Evolutionary conservation across 2,329 filamentous ascomycete species (phyloP).

Genomic region (Stromatinia cepivora): DNA sequence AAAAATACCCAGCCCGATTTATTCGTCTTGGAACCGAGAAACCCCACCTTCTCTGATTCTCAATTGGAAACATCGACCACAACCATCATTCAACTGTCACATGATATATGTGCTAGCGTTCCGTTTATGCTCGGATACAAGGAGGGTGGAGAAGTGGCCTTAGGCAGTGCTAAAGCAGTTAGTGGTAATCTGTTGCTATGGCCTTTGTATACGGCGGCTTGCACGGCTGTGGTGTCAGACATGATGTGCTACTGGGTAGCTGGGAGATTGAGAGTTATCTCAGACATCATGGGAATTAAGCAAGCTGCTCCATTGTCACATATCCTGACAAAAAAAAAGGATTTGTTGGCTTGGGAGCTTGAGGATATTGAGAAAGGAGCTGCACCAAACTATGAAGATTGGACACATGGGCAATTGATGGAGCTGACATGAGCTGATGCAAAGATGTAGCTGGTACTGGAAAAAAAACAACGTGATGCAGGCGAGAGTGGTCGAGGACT

Average conservation of each 20-base stretch:
- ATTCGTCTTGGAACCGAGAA: conserved; percentile 7
- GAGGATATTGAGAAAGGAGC: background rate
- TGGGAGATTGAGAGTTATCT: conserved; percentile 32
- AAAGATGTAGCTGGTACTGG: fast-evolving
- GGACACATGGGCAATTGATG: conserved; percentile 20
- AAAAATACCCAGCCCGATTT: conserved; percentile 17
- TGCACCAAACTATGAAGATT: background rate
- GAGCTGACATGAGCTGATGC: background rate
- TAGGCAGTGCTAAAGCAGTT: conserved; percentile 27
- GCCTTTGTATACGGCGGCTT: conserved; percentile 35
- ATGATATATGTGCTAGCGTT: conserved; percentile 36
- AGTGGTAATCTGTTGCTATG: conserved; percentile 35
- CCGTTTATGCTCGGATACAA: conserved; percentile 32
- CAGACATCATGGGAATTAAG: conserved; percentile 34
- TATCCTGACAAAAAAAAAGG: conserved; percentile 22
- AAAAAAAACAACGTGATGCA: background rate
- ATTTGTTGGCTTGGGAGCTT: conserved; percentile 25
- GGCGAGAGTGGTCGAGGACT: background rate
- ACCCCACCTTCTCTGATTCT: conserved; percentile 26
- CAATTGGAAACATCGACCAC: conserved; percentile 28
- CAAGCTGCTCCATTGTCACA: conserved; percentile 34
- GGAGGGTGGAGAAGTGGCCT: conserved; percentile 14
- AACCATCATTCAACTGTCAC: conserved; percentile 30
- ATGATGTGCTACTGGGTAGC: conserved; percentile 35
- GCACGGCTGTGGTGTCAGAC: conserved; percentile 30